Base-by-base conservation (phyloP, 2,329 filamentous ascomycete species). In the Didymella pomorum region DNA sequence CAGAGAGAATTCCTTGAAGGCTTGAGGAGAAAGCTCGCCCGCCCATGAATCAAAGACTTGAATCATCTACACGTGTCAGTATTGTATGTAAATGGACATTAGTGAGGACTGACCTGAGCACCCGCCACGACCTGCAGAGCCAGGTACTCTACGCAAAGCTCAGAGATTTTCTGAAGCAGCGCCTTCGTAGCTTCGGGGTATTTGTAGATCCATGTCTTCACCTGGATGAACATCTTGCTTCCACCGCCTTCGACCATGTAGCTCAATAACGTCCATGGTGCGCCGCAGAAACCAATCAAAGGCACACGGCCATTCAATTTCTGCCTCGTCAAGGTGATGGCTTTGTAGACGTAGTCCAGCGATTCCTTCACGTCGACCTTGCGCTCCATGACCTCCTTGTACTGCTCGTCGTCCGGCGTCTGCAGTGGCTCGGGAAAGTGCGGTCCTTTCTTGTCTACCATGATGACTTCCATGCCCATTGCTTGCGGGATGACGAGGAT, bases 11-110 rank as follows among this genome's bases (percentile, higher is more conserved):
- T 89, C 83, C 72, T 89, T 89, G 82, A 97, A 99, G 0, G 90
- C 87, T 7, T 86, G 79, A 1, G 95, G 94, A 9, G 91, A 93
- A 44, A 99, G 84, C 80, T 99, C 95, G 41, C 93, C 93, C 2
- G 95, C 95, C 94, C 95, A 99, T 0, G 94, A 98, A 76, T 99
- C 95, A 73, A 99, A 99, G 12, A 99, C 92, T 83, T 98, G 95
- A 26, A 98, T 83, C 74, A 97, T 86, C 88, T 91, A 53, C 18
- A 37, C 31, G 4, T 2, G 62, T 74, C 28, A 75, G 66, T 56
- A 21, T 42, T 21, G 39, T 39, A 6, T 12, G 14, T 14, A n/a
- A 11, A 10, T 9, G 10, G 8, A 6, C 21, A 8, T 28, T 9
- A 14, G 16, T 28, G 23, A 9, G 25, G 31, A 12, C 58, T 53